Conservation (phyloP, 2,329 filamentous ascomycete genomes). For the Fusarium penzigii region DNA sequence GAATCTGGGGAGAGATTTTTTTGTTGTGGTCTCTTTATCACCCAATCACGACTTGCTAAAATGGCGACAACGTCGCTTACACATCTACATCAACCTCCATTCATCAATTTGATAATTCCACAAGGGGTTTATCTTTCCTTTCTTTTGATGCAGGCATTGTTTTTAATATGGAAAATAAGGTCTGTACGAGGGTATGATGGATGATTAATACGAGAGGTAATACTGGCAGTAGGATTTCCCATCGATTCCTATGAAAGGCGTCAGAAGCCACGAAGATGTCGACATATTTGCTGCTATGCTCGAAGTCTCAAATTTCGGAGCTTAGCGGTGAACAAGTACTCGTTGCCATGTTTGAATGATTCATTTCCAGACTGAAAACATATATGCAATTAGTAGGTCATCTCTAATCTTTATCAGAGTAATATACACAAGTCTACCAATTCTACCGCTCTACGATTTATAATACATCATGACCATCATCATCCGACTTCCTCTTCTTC, state of each 20-base stretch:
- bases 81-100: constrained; percentile 1
- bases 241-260: constrained; percentile 12
- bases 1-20: too few species aligned
- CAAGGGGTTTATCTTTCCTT: too few species aligned
- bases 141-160: neutral
- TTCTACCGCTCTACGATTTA: constrained; percentile 6
- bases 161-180: neutral
- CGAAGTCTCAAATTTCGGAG: constrained; percentile 8
- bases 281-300: constrained; percentile 19
- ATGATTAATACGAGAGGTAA: neutral
- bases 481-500: constrained; percentile 42
- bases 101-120: too few species aligned
- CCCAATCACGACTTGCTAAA: constrained; percentile 10
- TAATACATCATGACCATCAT: constrained; percentile 38
- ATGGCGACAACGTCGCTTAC: constrained; percentile 10
- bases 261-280: constrained; percentile 31
- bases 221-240: neutral
- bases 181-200: neutral
- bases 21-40: too few species aligned
- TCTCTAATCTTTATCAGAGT: too few species aligned
- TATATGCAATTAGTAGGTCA: too few species aligned
- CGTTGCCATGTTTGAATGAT: constrained; percentile 4
- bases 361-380: neutral
- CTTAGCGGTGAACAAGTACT: constrained; percentile 7
- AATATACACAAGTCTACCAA: too few species aligned